These are phyloP conservation scores for Discostella pseudostelligera DNA, from an alignment of 108 stramenopile species.

Conservation along the genomic window DNA sequence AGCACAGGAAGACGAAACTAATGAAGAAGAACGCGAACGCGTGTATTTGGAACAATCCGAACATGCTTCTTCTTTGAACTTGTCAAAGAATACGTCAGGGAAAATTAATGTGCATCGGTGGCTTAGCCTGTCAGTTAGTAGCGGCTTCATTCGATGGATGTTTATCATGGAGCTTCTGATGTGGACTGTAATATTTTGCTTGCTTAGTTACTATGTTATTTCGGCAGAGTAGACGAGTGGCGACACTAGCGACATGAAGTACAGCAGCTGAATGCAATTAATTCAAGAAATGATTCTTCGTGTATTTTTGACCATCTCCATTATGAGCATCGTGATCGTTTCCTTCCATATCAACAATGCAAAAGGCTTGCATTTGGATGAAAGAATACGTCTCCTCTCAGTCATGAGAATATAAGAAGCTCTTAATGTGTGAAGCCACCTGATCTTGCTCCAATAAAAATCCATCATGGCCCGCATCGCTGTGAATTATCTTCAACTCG, in stretches of 20 bases:
- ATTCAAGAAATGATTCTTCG: no score
- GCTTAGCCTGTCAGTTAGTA: constrained; percentile 27
- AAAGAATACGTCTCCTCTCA: constrained; percentile 1
- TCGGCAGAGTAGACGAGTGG: constrained; percentile 1
- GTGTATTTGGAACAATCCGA: constrained; percentile 6
- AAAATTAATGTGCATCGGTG: constrained; percentile 13
- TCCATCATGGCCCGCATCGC: constrained; percentile 89
- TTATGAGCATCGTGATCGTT: no score
- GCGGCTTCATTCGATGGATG: constrained; percentile 6
- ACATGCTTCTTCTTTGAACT: neutral
- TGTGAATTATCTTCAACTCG: constrained; percentile 76
- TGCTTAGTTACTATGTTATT: constrained; percentile 24
- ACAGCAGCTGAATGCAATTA: no score
- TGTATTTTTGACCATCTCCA: no score
- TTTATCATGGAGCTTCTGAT: constrained; percentile 27
- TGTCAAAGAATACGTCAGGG: neutral
- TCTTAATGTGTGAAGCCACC: constrained; percentile 70
- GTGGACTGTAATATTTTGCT: constrained; percentile 24
- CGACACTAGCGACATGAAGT: neutral
- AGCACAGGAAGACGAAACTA: neutral
- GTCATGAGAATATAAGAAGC: constrained; percentile 68
- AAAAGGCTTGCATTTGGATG: no score
- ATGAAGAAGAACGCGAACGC: neutral
- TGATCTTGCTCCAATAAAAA: constrained; percentile 94
- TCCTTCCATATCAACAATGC: no score